A percentile compares a stretch with the other conserved stretches of the same genome.
Evolutionary conservation across 2,329 filamentous ascomycete genomes (phyloP).

Genomic region (Colletotrichum navitas): DNA sequence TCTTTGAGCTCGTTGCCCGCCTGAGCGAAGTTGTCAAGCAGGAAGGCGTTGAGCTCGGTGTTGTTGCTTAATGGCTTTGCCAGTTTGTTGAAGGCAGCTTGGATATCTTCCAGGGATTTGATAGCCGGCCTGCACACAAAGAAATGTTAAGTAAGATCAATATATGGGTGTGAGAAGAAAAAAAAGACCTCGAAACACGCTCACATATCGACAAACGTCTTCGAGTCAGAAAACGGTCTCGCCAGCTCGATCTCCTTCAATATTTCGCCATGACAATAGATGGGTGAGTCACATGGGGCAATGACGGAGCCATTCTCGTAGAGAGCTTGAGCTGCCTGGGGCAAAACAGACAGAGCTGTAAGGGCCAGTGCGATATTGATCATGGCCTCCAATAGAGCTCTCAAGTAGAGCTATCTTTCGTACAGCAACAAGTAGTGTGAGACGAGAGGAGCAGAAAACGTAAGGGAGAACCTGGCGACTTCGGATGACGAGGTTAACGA

Average conservation of each 20-base stretch:
- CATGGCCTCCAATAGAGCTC: constrained; percentile 19
- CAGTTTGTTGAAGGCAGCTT: constrained; percentile 71
- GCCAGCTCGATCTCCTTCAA: constrained; percentile 73
- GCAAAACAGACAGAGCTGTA: constrained; percentile 28
- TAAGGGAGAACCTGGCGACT: not conserved
- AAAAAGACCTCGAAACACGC: constrained; percentile 41
- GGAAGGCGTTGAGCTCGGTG: constrained; percentile 70
- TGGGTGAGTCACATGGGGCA: constrained; percentile 74
- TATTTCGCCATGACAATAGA: constrained; percentile 76
- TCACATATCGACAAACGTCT: constrained; percentile 79
- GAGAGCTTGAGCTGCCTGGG: constrained; percentile 56
- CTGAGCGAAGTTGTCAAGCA: constrained; percentile 72
- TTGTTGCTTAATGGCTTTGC: constrained; percentile 73
- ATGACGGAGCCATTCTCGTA: constrained; percentile 71
- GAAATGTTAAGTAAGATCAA: constrained; percentile 34
- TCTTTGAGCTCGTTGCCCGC: constrained; percentile 73
- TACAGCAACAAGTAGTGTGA: not conserved
- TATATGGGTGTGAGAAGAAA: not conserved
- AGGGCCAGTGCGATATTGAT: constrained; percentile 13
- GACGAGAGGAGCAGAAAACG: not conserved
- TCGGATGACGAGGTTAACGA: constrained; percentile 18
- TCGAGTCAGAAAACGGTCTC: constrained; percentile 74
- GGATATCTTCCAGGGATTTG: constrained; percentile 69
- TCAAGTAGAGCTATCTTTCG: not conserved
- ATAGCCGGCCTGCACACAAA: constrained; percentile 65